A percentile compares a stretch with the other conserved stretches of the same genome.
phyloP scores from a whole-genome alignment of 257 asterid species.

The Nicotiana attenuata region DNA sequence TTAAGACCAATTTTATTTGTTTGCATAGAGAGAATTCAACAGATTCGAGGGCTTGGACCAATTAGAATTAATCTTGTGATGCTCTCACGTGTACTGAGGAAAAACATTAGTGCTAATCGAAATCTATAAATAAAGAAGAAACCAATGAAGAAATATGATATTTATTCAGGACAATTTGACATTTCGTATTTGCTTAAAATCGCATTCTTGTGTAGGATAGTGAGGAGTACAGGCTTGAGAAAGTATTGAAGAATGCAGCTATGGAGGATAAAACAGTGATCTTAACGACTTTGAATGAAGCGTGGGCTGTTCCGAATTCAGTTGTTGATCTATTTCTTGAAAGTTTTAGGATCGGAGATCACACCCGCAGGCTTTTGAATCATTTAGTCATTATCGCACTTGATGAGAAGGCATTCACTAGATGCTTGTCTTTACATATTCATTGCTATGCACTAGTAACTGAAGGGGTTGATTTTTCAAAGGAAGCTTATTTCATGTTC shows the following conservation, averaged over 20 bases:
- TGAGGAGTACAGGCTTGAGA: slow-evolving; percentile 31
- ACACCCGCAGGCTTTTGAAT: slow-evolving; percentile 33
- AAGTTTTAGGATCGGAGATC: slow-evolving; percentile 48
- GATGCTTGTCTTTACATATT: slow-evolving; percentile 22
- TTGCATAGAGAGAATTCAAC: neutral
- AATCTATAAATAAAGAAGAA: neutral
- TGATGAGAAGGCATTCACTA: slow-evolving; percentile 41
- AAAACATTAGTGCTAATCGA: neutral
- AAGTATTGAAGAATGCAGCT: slow-evolving; percentile 36
- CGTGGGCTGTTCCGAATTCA: slow-evolving; percentile 43
- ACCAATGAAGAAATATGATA: neutral
- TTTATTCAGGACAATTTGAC: neutral
- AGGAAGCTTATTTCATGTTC: slow-evolving; percentile 39
- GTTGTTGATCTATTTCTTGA: slow-evolving; percentile 45
- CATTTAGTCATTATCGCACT: slow-evolving; percentile 46
- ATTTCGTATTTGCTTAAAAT: neutral
- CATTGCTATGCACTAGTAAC: slow-evolving; percentile 39
- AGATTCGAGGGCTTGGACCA: neutral
- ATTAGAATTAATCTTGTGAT: neutral
- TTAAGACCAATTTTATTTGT: neutral
- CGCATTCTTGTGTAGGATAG: slow-evolving; percentile 23
- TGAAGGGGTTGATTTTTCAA: slow-evolving; percentile 32
- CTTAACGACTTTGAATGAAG: slow-evolving; percentile 45
- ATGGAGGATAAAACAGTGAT: slow-evolving; percentile 45
- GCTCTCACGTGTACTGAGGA: neutral